Conservation (phyloP, 1,284 basidiomycete genomes). For the Moniliophthora roreri region DNA sequence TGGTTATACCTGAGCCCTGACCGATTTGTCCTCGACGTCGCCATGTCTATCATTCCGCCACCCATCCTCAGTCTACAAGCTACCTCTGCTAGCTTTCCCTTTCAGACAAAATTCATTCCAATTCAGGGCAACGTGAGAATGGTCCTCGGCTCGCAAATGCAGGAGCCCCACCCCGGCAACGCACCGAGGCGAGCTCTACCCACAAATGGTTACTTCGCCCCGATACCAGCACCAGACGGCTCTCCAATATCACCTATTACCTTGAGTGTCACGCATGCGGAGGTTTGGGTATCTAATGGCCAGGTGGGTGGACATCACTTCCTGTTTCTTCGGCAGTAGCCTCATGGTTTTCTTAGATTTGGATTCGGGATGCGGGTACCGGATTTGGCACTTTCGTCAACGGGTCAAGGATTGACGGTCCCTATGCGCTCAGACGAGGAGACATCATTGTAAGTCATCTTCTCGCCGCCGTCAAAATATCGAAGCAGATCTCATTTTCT, state of each 20-base stretch:
- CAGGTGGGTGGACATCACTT: constrained; percentile 29
- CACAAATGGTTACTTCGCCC: constrained; percentile 34
- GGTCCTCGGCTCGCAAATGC: constrained; percentile 31
- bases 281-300: constrained; percentile 40
- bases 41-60: constrained; percentile 9
- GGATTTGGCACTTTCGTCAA: constrained; percentile 47
- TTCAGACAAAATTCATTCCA: constrained; percentile 37
- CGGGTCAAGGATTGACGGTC: constrained; percentile 32
- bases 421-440: constrained; percentile 34
- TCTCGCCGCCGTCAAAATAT: not conserved
- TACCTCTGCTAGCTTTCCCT: constrained; percentile 40
- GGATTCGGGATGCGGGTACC: constrained; percentile 42
- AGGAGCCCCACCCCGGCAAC: constrained; percentile 14
- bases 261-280: constrained; percentile 38
- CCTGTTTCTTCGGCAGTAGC: not conserved
- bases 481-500: constrained; percentile 9
- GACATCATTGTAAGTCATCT: constrained; percentile 38
- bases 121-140: constrained; percentile 30
- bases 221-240: constrained; percentile 14
- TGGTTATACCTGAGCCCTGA: not conserved
- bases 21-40: not conserved
- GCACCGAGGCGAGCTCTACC: constrained; percentile 23
- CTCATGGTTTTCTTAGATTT: constrained; percentile 30
- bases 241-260: constrained; percentile 28
- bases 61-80: constrained; percentile 33